These are phyloP conservation scores for Leptographium lundbergii DNA, from an alignment of 2,329 filamentous ascomycete genomes.

Conservation along the genomic window DNA sequence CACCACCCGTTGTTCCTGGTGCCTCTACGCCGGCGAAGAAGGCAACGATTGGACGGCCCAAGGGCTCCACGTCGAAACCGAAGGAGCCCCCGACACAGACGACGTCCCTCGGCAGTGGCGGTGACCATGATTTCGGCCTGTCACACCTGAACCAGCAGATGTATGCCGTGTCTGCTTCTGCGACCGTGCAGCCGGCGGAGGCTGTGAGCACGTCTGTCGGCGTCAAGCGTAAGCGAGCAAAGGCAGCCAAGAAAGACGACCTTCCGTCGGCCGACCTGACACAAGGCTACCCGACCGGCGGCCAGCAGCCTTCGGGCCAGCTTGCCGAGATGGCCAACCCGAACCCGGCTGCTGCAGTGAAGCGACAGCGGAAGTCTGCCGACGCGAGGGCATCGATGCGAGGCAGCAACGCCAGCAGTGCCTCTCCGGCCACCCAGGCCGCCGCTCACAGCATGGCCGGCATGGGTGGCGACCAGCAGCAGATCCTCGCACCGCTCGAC, in stretches of 20 bases:
- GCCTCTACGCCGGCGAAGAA: constrained; percentile 9
- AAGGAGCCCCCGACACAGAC: constrained; percentile 17
- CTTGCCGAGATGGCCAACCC: constrained; percentile 10
- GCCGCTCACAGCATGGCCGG: background rate
- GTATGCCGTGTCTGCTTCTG: background rate
- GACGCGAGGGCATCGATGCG: constrained; percentile 14
- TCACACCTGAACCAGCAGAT: background rate
- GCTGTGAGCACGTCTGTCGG: constrained; percentile 3
- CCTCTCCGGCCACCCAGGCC: constrained; percentile 4
- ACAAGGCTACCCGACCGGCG: background rate
- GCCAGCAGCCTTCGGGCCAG: constrained; percentile 3
- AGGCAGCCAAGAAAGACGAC: constrained; percentile 8
- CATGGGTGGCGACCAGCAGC: background rate
- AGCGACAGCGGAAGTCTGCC: constrained; percentile 25
- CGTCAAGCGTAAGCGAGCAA: constrained; percentile 20
- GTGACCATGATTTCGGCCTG: background rate
- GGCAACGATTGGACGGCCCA: constrained; percentile 25
- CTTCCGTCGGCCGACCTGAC: background rate
- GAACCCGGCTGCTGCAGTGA: constrained; percentile 19
- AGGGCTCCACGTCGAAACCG: constrained; percentile 17
- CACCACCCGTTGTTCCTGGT: constrained; percentile 13
- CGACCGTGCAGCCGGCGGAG: background rate
- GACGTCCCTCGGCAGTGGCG: constrained; percentile 15
- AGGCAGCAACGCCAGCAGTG: constrained; percentile 9
- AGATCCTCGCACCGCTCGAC: constrained; percentile 8